Conservation (phyloP, 2,329 filamentous ascomycete genomes). For the Metarhizium sp. region DNA sequence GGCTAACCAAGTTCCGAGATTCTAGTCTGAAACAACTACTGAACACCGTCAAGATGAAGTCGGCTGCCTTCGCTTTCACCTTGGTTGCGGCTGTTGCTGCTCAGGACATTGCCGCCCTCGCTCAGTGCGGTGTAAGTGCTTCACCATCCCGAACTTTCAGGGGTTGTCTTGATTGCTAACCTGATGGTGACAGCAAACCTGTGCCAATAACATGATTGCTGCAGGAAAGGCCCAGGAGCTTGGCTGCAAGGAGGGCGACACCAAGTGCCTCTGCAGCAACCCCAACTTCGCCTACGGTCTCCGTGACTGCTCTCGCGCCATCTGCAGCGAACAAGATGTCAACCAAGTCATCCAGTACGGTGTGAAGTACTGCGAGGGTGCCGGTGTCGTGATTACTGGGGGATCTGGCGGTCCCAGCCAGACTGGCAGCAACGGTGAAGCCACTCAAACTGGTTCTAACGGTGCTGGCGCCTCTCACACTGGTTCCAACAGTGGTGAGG, state of each 20-base stretch:
- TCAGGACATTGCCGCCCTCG: conserved; percentile 32
- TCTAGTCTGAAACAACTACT: not conserved
- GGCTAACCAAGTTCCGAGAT: not conserved
- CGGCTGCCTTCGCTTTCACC: conserved; percentile 30
- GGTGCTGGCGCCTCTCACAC: conserved; percentile 4
- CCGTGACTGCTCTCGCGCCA: conserved; percentile 39
- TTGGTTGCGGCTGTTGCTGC: conserved; percentile 30
- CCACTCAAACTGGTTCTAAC: conserved; percentile 8
- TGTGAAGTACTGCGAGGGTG: conserved; percentile 26
- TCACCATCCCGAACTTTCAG: not conserved
- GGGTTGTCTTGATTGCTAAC: not conserved
- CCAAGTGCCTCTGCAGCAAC: conserved; percentile 38
- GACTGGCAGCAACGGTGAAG: not conserved
- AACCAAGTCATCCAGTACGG: conserved; percentile 29
- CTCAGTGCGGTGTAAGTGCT: conserved; percentile 43
- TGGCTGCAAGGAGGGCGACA: conserved; percentile 32
- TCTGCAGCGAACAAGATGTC: conserved; percentile 28
- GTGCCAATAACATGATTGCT: conserved; percentile 40
- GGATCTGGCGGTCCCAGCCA: not conserved
- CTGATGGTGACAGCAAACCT: conserved; percentile 30
- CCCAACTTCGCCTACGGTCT: conserved; percentile 38
- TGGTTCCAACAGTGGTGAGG: not conserved
- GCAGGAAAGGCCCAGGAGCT: conserved; percentile 31
- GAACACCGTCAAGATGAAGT: conserved; percentile 40
- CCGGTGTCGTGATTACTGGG: conserved; percentile 24